A percentile compares a stretch with the other conserved stretches of the same genome.
Conservation (phyloP, 2,329 filamentous ascomycete genomes). For the Fusarium udum region DNA sequence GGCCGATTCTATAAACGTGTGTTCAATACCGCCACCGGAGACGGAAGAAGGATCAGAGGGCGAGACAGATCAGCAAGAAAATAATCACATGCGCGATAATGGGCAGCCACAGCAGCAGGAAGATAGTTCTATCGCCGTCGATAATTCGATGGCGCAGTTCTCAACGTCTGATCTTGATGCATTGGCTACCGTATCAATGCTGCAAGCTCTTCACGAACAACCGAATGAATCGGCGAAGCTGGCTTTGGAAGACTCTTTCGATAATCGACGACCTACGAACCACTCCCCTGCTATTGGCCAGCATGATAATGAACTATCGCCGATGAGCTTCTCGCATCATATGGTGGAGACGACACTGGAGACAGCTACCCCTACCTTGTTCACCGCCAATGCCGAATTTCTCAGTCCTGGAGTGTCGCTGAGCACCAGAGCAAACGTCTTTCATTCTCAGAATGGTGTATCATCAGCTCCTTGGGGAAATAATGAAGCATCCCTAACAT, state of each 20-base stretch:
- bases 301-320: neutral
- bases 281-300: rapidly evolving
- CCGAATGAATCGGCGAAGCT: neutral
- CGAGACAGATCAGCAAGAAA: neutral
- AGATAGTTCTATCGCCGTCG: neutral
- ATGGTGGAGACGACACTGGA: neutral
- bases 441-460: rapidly evolving
- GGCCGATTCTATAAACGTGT: neutral
- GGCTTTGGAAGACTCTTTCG: neutral
- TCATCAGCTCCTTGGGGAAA: neutral
- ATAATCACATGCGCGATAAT: neutral
- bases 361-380: neutral
- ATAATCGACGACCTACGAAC: neutral
- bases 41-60: neutral
- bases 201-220: neutral
- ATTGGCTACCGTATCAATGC: neutral
- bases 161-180: neutral
- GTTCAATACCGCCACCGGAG: neutral
- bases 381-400: neutral
- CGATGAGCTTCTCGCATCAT: neutral
- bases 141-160: neutral
- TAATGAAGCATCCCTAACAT: neutral
- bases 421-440: neutral
- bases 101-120: neutral
- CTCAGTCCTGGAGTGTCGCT: neutral